phyloP scores from a whole-genome alignment of 306 rosid species.

The Neltuma alba region DNA sequence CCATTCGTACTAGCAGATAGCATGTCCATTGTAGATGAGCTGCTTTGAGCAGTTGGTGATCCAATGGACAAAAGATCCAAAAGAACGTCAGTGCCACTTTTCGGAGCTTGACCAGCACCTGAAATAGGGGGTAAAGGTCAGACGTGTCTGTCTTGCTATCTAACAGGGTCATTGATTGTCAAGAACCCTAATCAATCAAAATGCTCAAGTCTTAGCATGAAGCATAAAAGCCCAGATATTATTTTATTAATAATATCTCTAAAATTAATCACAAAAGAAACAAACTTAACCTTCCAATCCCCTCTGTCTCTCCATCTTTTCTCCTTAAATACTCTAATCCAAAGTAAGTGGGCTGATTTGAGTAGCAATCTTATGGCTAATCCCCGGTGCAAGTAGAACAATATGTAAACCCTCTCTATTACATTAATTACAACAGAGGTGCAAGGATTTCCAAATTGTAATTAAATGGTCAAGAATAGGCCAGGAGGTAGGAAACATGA shows the following conservation, averaged over 20 bases:
- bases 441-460: conserved; percentile 5
- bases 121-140: conserved; percentile 5
- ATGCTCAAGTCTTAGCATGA: not conserved
- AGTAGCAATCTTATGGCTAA: not conserved
- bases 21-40: conserved; percentile 48
- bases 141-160: not conserved
- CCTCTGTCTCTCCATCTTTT: conserved; percentile 8
- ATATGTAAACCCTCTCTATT: not conserved
- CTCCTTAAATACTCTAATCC: not conserved
- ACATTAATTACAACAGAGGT: not conserved
- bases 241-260: not conserved
- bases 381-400: conserved; percentile 1
- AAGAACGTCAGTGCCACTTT: conserved; percentile 57
- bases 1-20: conserved; percentile 43
- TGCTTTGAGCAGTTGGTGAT: conserved; percentile 52
- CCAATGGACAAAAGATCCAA: conserved; percentile 71
- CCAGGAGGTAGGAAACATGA: conserved; percentile 24
- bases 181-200: not conserved
- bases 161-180: not conserved
- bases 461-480: not conserved
- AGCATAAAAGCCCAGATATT: not conserved
- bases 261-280: not conserved
- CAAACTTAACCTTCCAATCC: not conserved
- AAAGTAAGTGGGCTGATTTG: not conserved
- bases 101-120: conserved; percentile 49